These are phyloP conservation scores for Pseudogymnoascus sp. DNA, from an alignment of 2,329 filamentous ascomycete genomes.

Conservation along the genomic window DNA sequence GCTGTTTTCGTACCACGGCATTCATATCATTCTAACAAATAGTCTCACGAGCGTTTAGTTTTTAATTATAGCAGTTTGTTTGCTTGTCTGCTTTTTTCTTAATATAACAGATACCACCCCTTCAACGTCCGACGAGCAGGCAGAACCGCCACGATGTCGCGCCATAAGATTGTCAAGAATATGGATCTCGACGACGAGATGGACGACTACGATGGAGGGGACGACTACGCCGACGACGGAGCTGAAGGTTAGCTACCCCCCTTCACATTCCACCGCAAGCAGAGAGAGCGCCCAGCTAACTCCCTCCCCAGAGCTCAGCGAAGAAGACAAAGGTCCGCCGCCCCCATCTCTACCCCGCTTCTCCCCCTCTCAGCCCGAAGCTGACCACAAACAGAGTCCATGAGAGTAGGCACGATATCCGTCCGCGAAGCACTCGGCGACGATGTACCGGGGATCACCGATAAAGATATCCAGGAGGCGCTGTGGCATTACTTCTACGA, in stretches of 20 bases:
- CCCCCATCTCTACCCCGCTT: not conserved
- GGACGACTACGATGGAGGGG: conserved; percentile 42
- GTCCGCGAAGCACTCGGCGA: conserved; percentile 60
- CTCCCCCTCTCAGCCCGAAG: not conserved
- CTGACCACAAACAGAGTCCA: conserved; percentile 35
- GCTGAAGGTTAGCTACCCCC: conserved; percentile 25
- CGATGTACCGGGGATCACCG: conserved; percentile 40
- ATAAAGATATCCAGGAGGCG: conserved; percentile 75
- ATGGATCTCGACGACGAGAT: conserved; percentile 39
- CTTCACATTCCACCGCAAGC: conserved; percentile 4
- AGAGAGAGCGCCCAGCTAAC: conserved; percentile 11
- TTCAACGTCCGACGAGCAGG: not conserved
- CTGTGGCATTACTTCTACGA: conserved; percentile 97
- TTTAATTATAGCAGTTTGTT: not conserved
- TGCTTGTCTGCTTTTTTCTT: not conserved
- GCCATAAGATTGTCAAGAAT: conserved; percentile 32
- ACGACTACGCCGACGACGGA: conserved; percentile 34
- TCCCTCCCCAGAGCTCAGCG: conserved; percentile 22
- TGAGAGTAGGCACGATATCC: conserved; percentile 58
- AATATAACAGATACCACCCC: not conserved
- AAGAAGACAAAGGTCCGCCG: conserved; percentile 28
- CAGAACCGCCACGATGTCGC: conserved; percentile 29
- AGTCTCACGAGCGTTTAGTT: conserved; percentile 1
- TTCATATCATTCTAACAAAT: not conserved
- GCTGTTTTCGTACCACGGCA: not conserved